A percentile compares a stretch with the other conserved stretches of the same genome.
phyloP scores from a whole-genome alignment of 495 filamentous ascomycete genomes.

The Podospora comata region DNA sequence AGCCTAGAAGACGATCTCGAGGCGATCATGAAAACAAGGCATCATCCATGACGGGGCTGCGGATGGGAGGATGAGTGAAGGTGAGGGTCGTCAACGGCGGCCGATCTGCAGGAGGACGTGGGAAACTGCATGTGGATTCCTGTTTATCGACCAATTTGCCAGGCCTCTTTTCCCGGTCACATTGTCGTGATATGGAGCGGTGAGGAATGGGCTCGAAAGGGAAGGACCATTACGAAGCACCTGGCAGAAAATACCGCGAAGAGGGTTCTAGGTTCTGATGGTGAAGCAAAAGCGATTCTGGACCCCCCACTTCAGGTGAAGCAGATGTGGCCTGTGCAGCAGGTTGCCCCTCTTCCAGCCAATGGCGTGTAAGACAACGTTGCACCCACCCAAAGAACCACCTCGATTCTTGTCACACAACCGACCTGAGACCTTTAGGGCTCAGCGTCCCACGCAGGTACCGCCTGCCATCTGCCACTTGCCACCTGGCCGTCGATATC shows the following conservation, averaged over 20 bases:
- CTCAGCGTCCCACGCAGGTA: not conserved
- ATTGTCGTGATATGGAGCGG: not conserved
- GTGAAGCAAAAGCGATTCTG: not conserved
- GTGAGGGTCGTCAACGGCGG: not conserved
- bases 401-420: not conserved
- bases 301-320: not conserved
- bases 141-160: slow-evolving; percentile 3
- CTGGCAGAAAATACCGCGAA: not conserved
- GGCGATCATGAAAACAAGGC: not conserved
- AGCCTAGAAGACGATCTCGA: not conserved
- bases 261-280: not conserved
- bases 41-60: no score
- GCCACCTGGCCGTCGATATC: no score
- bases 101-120: not conserved
- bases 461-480: not conserved
- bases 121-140: slow-evolving; percentile 2
- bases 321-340: not conserved
- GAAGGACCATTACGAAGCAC: not conserved
- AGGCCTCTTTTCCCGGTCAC: not conserved
- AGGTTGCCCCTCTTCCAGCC: not conserved
- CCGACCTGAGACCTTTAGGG: not conserved
- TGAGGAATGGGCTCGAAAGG: not conserved
- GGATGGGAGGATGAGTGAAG: no score
- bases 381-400: slow-evolving; percentile 5
- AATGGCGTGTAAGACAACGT: slow-evolving; percentile 1